phyloP scores from a whole-genome alignment of 805 yeast species.

The Brettanomyces sp. region DNA sequence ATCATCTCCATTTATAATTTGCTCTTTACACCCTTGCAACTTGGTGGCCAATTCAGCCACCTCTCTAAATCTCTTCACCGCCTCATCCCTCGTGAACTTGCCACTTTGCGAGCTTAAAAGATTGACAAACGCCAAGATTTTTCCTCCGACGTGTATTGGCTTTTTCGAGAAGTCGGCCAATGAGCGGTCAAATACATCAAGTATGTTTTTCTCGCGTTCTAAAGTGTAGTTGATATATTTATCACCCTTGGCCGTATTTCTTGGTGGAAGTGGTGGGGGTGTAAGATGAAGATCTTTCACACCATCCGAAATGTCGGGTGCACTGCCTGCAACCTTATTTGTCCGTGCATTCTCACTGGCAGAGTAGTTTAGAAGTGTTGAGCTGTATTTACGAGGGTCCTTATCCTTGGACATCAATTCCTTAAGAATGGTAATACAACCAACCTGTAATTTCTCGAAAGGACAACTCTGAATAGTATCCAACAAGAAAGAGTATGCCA shows the following conservation, averaged over 20 bases:
- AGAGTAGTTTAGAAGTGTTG: no score
- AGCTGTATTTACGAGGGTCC: neutral
- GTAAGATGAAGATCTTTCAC: conserved; percentile 4
- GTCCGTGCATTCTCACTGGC: no score
- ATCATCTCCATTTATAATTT: neutral
- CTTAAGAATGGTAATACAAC: conserved; percentile 58
- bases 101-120: neutral
- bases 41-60: neutral
- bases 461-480: conserved; percentile 55
- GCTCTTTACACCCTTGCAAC: neutral
- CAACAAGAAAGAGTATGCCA: conserved; percentile 48
- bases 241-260: conserved; percentile 11
- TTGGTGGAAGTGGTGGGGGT: conserved; percentile 32
- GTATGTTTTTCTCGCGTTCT: conserved; percentile 32
- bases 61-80: neutral
- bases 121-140: neutral
- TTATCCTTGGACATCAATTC: conserved; percentile 40
- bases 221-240: conserved; percentile 35
- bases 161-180: conserved; percentile 9
- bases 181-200: conserved; percentile 30
- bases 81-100: neutral
- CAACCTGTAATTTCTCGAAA: conserved; percentile 47
- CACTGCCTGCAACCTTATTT: neutral
- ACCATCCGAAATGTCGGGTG: conserved; percentile 2
- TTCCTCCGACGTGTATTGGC: neutral